A percentile compares a stretch with the other conserved stretches of the same genome.
Conservation (phyloP, 495 filamentous ascomycete species). For the Neurospora sp. region DNA sequence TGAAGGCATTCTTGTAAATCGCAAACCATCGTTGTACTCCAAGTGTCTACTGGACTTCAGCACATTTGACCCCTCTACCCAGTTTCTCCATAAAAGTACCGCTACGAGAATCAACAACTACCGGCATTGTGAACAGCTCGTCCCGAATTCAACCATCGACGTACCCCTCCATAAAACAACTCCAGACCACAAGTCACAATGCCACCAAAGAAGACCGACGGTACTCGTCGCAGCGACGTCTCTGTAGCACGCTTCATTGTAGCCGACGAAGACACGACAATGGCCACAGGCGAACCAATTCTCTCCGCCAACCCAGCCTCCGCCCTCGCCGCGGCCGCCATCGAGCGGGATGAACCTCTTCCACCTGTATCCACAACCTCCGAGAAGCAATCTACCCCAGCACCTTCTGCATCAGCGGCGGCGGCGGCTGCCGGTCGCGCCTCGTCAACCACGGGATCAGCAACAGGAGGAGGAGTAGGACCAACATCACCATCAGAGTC, state of each 20-base stretch:
- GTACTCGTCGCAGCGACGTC: slow-evolving; percentile 28
- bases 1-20: background rate
- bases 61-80: background rate
- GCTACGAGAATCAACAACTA: background rate
- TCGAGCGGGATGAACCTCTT: slow-evolving; percentile 20
- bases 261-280: slow-evolving; percentile 22
- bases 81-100: background rate
- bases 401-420: background rate
- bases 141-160: background rate
- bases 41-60: background rate
- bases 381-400: background rate
- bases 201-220: slow-evolving; percentile 30
- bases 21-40: background rate
- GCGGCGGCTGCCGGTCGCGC: background rate
- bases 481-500: slow-evolving; percentile 6
- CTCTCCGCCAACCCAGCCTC: slow-evolving; percentile 14
- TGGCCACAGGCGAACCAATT: slow-evolving; percentile 11
- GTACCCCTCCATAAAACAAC: background rate
- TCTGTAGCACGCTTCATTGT: slow-evolving; percentile 33
- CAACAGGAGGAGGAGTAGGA: slow-evolving; percentile 12
- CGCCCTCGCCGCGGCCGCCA: slow-evolving; percentile 14
- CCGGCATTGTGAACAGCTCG: background rate
- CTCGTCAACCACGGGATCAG: background rate
- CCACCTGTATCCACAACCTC: slow-evolving; percentile 11
- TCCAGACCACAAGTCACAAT: slow-evolving; percentile 12